Base-by-base conservation (phyloP, 2,329 filamentous ascomycete species). In the Neopestalotiopsis clavispora region DNA sequence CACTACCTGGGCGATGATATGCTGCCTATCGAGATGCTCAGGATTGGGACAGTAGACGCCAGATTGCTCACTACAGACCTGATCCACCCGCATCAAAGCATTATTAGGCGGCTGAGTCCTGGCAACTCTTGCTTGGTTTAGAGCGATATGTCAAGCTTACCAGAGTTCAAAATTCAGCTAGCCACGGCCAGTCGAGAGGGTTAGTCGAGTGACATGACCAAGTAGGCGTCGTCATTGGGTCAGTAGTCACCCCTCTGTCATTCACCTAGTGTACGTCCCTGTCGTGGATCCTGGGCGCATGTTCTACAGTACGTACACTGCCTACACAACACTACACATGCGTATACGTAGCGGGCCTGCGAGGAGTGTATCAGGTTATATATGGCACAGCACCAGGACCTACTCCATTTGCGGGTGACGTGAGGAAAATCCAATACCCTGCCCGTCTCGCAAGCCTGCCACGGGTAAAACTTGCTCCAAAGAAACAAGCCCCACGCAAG, bases 371-470 rank as follows among this genome's bases (percentile, higher is more conserved):
- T 72, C 70, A 70, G 70, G 63, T 38, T 69, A 68, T 65, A 65
- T 69, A 66, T 70, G 65, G 67, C 52, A 66, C 59, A 20, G 45
- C 45, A 52, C 45, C 66, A 68, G 49, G 38, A 45, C 30, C 65
- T 65, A 40, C 58, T 65, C 65, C 57, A 61, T 68, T 66, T 61
- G 66, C 42, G 42, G 66, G 57, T 34, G 59, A 63, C 57, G 49
- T 64, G 69, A 68, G 32, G 45, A 23, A 62, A 58, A 65, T 69
- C 23, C 59, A 70, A 71, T 70, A 75, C 74, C 75, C 73, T 74
- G 74, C 74, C 71, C 69, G 74, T 75, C 72, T 77, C 72, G 73
- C 69, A 74, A 73, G 74, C 74, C 72, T 75, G 73, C 72, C 65
- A 69, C 66, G 69, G 73, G 72, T 67, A 69, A 69, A 71, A 72